phyloP scores from a whole-genome alignment of 2,329 filamentous ascomycete species.

The Dothidotthia symphoricarpi region DNA sequence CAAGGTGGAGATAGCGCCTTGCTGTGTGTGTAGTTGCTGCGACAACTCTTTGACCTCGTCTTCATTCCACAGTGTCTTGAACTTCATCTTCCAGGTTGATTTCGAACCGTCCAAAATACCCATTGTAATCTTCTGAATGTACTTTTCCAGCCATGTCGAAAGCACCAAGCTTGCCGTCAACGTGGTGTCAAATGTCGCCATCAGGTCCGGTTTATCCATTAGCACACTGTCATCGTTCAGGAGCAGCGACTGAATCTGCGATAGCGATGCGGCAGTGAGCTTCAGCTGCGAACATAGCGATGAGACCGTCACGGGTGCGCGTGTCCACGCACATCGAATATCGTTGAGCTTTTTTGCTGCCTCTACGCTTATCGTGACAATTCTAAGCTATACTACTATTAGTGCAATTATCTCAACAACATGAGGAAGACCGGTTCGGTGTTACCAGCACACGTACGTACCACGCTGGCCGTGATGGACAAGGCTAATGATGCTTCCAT shows the following conservation, averaged over 20 bases:
- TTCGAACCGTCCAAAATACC: constrained; percentile 1
- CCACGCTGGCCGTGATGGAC: no score
- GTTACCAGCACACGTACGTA: no score
- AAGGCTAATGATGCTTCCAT: no score
- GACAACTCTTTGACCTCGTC: constrained; percentile 16
- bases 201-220: constrained; percentile 10
- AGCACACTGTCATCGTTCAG: constrained; percentile 10
- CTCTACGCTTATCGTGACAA: constrained; percentile 12
- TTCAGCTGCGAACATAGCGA: constrained; percentile 19
- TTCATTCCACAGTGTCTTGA: constrained; percentile 23
- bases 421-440: no score
- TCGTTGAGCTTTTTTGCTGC: constrained; percentile 14
- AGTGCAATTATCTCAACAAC: no score
- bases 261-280: constrained; percentile 16
- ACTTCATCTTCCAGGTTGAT: constrained; percentile 13
- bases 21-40: constrained; percentile 17
- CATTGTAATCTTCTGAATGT: constrained; percentile 11
- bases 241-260: constrained; percentile 19
- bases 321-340: constrained; percentile 15
- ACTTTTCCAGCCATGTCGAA: constrained; percentile 14
- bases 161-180: constrained; percentile 18
- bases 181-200: constrained; percentile 18
- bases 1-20: constrained; percentile 14
- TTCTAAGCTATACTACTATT: constrained; percentile 8
- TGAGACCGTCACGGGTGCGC: constrained; percentile 14